Conservation (phyloP, 805 yeast species). For the Saccharomycopsis capsularis region DNA sequence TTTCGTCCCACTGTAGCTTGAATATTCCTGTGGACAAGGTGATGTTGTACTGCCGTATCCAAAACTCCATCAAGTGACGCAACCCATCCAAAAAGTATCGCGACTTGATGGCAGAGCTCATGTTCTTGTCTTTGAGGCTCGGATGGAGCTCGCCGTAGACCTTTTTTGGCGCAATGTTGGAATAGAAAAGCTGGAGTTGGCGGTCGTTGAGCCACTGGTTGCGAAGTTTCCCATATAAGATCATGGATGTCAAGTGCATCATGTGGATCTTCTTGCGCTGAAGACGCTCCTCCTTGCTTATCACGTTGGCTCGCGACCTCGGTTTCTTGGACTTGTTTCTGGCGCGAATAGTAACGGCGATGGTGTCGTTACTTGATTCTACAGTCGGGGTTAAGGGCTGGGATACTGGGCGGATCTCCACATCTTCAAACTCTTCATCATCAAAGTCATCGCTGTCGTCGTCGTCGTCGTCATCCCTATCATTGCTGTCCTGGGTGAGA, state of each 20-base stretch:
- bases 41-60: constrained; percentile 50
- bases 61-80: constrained; percentile 55
- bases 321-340: not conserved
- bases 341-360: not conserved
- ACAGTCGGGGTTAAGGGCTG: not conserved
- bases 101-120: constrained; percentile 44
- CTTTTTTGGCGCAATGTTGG: constrained; percentile 40
- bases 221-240: constrained; percentile 59
- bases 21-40: constrained; percentile 32
- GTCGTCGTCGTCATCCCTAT: not conserved
- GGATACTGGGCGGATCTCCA: constrained; percentile 4
- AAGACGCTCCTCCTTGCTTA: constrained; percentile 49
- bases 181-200: constrained; percentile 35
- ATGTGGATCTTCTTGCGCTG: constrained; percentile 52
- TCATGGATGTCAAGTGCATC: constrained; percentile 48
- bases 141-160: constrained; percentile 45
- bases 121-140: constrained; percentile 29
- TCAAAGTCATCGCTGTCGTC: constrained; percentile 14
- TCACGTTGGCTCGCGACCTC: constrained; percentile 23
- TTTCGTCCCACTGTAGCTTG: constrained; percentile 44
- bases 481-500: not conserved
- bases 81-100: constrained; percentile 71
- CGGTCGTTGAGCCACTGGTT: constrained; percentile 67
- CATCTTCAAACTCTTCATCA: constrained; percentile 20
- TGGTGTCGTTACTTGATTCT: not conserved